Evolutionary conservation across 2,329 filamentous ascomycete genomes (phyloP).

Genomic region (Juglanconis oblonga): DNA sequence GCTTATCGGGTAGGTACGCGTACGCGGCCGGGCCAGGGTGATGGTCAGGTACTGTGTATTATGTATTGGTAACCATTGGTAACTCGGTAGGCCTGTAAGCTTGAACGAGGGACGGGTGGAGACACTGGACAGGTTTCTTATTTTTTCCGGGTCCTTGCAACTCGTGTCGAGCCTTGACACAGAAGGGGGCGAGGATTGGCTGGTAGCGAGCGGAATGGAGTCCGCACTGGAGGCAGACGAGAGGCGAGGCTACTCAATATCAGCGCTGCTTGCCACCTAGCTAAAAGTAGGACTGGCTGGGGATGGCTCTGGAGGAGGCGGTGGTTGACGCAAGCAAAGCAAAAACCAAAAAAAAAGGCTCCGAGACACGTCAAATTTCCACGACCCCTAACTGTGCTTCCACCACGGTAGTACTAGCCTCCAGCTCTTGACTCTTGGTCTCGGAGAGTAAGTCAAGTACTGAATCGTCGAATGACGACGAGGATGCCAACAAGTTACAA

Average conservation of each 20-base stretch:
- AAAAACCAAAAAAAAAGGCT: neutral
- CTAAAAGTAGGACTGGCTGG: neutral
- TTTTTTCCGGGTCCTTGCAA: neutral
- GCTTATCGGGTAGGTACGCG: neutral
- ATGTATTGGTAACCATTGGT: neutral
- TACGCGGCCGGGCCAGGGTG: neutral
- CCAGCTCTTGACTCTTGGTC: too few relatives aligned
- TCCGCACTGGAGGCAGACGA: neutral
- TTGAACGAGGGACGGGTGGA: neutral
- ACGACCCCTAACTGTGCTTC: too few relatives aligned
- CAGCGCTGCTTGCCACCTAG: neutral
- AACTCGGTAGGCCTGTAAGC: neutral
- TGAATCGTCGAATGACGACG: too few relatives aligned
- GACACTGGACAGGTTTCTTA: neutral
- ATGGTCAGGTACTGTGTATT: neutral
- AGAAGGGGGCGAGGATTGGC: neutral
- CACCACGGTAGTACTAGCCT: too few relatives aligned
- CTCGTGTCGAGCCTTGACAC: conserved; percentile 5
- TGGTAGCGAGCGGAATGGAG: conserved; percentile 5
- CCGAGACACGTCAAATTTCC: neutral
- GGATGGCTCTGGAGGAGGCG: neutral
- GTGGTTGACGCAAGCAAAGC: neutral
- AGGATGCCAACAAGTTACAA: neutral
- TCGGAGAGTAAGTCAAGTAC: too few relatives aligned
- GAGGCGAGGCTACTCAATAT: neutral